phyloP scores from a whole-genome alignment of 1,284 basidiomycete species.

The Ceratobasidium sp. region DNA sequence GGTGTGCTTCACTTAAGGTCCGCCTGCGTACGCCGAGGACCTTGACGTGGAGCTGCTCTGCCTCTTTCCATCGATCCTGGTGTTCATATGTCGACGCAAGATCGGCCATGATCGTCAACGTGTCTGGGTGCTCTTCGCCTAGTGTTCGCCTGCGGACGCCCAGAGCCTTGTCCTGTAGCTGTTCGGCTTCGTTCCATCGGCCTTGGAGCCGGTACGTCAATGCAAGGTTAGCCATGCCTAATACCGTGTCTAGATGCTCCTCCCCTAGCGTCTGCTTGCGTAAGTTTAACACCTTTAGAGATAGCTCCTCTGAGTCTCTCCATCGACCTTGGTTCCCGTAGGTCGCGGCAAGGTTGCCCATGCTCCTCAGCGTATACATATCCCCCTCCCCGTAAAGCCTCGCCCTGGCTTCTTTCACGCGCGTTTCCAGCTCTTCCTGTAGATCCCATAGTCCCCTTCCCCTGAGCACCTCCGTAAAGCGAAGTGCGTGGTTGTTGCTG shows the following conservation, averaged over 20 bases:
- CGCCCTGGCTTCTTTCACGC: neutral
- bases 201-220: neutral
- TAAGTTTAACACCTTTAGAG: neutral
- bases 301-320: neutral
- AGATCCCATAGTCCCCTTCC: neutral
- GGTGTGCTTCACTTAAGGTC: neutral
- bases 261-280: neutral
- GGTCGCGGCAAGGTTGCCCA: neutral
- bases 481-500: neutral
- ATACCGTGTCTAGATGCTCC: neutral
- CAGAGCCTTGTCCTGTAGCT: neutral
- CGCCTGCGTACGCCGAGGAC: neutral
- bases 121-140: neutral
- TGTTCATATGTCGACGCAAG: neutral
- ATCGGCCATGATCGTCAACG: neutral
- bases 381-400: neutral
- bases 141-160: neutral
- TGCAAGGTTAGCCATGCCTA: neutral
- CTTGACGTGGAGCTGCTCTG: neutral
- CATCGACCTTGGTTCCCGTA: neutral
- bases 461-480: constrained; percentile 3
- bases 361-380: neutral
- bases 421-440: neutral
- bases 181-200: constrained; percentile 5
- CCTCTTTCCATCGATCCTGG: neutral